Conservation (phyloP, 2,329 filamentous ascomycete genomes). For the Dactylellina cionopaga region DNA sequence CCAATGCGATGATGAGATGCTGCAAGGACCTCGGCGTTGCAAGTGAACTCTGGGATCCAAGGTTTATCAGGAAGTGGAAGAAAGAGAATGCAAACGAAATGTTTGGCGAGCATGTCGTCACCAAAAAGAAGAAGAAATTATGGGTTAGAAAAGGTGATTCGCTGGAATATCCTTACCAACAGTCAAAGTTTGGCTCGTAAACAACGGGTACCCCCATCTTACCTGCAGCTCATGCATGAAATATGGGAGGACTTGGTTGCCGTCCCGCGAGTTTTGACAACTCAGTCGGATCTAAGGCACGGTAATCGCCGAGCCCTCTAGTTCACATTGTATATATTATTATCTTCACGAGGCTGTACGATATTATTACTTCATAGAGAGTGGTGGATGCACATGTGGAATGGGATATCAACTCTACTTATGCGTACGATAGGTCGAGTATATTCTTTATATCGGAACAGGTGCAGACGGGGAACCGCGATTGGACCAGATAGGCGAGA, state of each 20-base stretch:
- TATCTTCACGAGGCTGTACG: conserved; percentile 24
- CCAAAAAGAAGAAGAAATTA: conserved; percentile 89
- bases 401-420: conserved; percentile 34
- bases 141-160: conserved; percentile 85
- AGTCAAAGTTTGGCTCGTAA: conserved; percentile 46
- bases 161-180: conserved; percentile 62
- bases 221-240: conserved; percentile 6
- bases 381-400: conserved; percentile 3
- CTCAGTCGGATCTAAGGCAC: background rate
- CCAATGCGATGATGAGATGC: conserved; percentile 96
- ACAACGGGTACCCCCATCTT: background rate
- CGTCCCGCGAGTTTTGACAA: no score
- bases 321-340: conserved; percentile 29
- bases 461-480: conserved; percentile 5
- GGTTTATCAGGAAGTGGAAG: conserved; percentile 86
- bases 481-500: conserved; percentile 45
- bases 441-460: conserved; percentile 11
- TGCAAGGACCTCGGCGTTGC: conserved; percentile 97
- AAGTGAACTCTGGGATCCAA: conserved; percentile 94
- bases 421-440: conserved; percentile 2
- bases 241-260: background rate
- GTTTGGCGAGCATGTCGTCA: conserved; percentile 87
- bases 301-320: background rate
- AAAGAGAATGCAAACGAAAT: conserved; percentile 77
- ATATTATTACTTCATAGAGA: conserved; percentile 22